These are phyloP conservation scores for Teratosphaeria gauchensis DNA, from an alignment of 2,329 filamentous ascomycete species.

Conservation along the genomic window DNA sequence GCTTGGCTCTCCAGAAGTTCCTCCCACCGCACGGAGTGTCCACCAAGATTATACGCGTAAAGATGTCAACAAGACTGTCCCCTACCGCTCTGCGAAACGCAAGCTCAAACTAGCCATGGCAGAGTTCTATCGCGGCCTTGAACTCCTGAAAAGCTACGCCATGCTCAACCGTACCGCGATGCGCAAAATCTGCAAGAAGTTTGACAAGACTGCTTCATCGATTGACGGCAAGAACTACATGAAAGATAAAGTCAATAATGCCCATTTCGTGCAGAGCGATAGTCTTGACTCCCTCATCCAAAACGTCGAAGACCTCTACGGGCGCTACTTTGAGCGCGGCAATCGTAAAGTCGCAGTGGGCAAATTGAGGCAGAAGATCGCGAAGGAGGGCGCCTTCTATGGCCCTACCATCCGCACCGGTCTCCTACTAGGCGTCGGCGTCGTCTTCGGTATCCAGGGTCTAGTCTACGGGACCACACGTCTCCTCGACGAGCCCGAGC, in stretches of 20 bases:
- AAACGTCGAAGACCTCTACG: slow-evolving; percentile 81
- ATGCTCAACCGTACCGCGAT: slow-evolving; percentile 87
- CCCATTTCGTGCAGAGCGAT: slow-evolving; percentile 87
- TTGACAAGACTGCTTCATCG: slow-evolving; percentile 71
- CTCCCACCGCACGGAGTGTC: slow-evolving; percentile 9
- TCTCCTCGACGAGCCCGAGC: slow-evolving; percentile 13
- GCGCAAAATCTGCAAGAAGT: slow-evolving; percentile 97
- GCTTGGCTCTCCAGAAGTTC: slow-evolving; percentile 30
- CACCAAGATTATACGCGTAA: slow-evolving; percentile 34
- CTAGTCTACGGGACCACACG: slow-evolving; percentile 28
- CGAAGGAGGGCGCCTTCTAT: slow-evolving; percentile 50
- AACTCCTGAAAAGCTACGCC: slow-evolving; percentile 85
- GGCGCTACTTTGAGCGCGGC: slow-evolving; percentile 85
- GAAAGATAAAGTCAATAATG: slow-evolving; percentile 80
- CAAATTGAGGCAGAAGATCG: slow-evolving; percentile 66
- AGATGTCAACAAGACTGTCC: slow-evolving; percentile 44
- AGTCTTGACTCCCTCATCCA: slow-evolving; percentile 71
- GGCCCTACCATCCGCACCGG: slow-evolving; percentile 52
- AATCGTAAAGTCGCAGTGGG: slow-evolving; percentile 85
- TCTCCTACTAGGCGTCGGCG: slow-evolving; percentile 31
- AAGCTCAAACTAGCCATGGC: slow-evolving; percentile 86
- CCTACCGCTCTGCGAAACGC: slow-evolving; percentile 78
- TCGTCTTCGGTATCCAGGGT: slow-evolving; percentile 35
- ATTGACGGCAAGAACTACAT: slow-evolving; percentile 58
- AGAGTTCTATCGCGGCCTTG: slow-evolving; percentile 86